These are phyloP conservation scores for Pestalotiopsis fici DNA, from an alignment of 2,329 filamentous ascomycete species.

Conservation along the genomic window DNA sequence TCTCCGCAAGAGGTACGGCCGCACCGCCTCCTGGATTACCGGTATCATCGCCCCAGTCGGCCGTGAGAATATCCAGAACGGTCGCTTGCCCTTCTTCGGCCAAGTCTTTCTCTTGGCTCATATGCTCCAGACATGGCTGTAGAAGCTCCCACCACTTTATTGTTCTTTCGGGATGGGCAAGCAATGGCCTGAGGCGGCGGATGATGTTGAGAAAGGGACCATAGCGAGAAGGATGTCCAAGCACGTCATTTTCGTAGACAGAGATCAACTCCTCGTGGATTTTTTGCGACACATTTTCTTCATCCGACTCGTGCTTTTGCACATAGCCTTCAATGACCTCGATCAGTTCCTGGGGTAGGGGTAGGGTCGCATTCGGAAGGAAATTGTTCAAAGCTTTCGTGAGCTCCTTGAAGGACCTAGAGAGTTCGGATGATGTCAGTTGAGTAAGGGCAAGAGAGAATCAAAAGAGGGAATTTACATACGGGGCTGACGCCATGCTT, in stretches of 20 bases:
- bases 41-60: constrained; percentile 59
- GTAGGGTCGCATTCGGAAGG: constrained; percentile 51
- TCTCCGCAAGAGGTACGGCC: constrained; percentile 41
- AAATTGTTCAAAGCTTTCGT: constrained; percentile 56
- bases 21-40: constrained; percentile 40
- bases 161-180: constrained; percentile 64
- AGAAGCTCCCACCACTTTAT: constrained; percentile 73
- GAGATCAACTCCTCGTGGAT: constrained; percentile 72
- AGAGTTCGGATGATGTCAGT: background rate
- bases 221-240: constrained; percentile 55
- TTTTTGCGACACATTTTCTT: constrained; percentile 69
- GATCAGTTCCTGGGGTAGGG: constrained; percentile 67
- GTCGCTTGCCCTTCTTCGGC: constrained; percentile 66
- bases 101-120: constrained; percentile 63
- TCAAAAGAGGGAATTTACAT: background rate
- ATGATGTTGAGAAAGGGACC: constrained; percentile 71
- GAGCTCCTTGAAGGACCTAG: constrained; percentile 62
- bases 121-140: constrained; percentile 53
- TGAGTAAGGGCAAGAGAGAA: background rate
- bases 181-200: constrained; percentile 61
- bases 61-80: constrained; percentile 63
- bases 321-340: constrained; percentile 67
- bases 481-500: constrained; percentile 8
- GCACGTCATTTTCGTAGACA: constrained; percentile 67
- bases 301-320: constrained; percentile 64